Evolutionary conservation across 768 basidiomycete species (phyloP).

Genomic region (Kondoa malvinella): DNA sequence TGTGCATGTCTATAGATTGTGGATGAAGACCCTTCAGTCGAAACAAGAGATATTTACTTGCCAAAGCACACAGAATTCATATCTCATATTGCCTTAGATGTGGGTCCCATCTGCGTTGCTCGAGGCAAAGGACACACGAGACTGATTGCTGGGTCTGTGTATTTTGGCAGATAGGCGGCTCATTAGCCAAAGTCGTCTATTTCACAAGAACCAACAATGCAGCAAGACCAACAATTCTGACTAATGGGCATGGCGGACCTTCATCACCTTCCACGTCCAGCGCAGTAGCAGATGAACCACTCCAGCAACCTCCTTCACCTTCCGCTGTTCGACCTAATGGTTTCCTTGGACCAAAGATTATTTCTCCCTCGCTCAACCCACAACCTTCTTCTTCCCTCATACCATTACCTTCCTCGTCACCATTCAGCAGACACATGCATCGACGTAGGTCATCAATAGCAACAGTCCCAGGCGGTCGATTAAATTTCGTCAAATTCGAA

Average conservation of each 20-base stretch:
- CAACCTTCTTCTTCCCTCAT: slow-evolving; percentile 18
- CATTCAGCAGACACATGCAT: slow-evolving; percentile 3
- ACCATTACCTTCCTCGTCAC: slow-evolving; percentile 21
- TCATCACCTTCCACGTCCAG: too few species aligned
- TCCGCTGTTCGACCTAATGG: neutral
- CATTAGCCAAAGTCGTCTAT: slow-evolving; percentile 92
- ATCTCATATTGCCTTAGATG: slow-evolving; percentile 92
- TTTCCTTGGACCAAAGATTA: neutral
- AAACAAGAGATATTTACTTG: slow-evolving; percentile 75
- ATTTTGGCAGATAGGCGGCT: slow-evolving; percentile 66
- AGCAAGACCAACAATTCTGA: slow-evolving; percentile 18
- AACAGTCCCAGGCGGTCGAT: slow-evolving; percentile 51
- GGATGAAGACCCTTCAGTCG: neutral
- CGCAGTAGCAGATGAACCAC: too few species aligned
- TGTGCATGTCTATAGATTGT: neutral
- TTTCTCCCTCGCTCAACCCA: slow-evolving; percentile 9
- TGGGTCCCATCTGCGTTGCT: slow-evolving; percentile 38
- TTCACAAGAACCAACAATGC: slow-evolving; percentile 51
- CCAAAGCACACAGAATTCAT: slow-evolving; percentile 96
- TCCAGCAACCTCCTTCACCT: too few species aligned
- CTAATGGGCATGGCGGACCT: too few species aligned
- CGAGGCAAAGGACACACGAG: neutral
- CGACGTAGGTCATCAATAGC: neutral
- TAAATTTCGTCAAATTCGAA: slow-evolving; percentile 96
- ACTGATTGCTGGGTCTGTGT: neutral